phyloP scores from a whole-genome alignment of 2,329 filamentous ascomycete species.

The Scedosporium apiospermum region DNA sequence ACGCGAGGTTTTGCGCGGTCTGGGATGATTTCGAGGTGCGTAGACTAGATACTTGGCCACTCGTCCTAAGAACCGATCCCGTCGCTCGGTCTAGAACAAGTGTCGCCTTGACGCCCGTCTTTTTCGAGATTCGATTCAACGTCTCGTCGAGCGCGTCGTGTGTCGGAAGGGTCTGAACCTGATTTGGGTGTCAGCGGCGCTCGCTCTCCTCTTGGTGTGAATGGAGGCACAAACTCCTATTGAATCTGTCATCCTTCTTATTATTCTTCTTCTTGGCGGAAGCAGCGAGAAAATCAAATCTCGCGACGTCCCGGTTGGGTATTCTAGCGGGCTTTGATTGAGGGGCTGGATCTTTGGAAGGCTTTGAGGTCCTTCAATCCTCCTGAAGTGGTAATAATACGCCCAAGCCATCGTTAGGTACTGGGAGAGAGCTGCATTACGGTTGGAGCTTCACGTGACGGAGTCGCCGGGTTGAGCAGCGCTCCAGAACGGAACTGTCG shows the following conservation, averaged over 20 bases:
- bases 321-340: background rate
- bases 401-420: background rate
- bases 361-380: too few relatives aligned
- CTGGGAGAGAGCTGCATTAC: background rate
- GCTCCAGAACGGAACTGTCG: background rate
- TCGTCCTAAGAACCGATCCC: conserved; percentile 66
- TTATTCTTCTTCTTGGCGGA: background rate
- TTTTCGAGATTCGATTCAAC: conserved; percentile 63
- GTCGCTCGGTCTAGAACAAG: conserved; percentile 63
- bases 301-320: background rate
- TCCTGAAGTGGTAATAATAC: too few relatives aligned
- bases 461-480: background rate
- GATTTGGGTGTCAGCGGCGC: conserved; percentile 7
- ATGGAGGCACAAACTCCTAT: background rate
- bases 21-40: conserved; percentile 21
- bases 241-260: conserved; percentile 2
- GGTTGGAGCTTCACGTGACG: background rate
- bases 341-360: too few relatives aligned
- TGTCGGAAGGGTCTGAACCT: conserved; percentile 35
- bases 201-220: conserved; percentile 1
- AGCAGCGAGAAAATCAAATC: conserved; percentile 2
- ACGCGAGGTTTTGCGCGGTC: conserved; percentile 9
- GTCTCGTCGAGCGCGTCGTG: conserved; percentile 56
- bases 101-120: conserved; percentile 69
- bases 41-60: conserved; percentile 56